Evolutionary conservation across 257 asterid species (phyloP).

Genomic region (Fraxinus quadrangulata): DNA sequence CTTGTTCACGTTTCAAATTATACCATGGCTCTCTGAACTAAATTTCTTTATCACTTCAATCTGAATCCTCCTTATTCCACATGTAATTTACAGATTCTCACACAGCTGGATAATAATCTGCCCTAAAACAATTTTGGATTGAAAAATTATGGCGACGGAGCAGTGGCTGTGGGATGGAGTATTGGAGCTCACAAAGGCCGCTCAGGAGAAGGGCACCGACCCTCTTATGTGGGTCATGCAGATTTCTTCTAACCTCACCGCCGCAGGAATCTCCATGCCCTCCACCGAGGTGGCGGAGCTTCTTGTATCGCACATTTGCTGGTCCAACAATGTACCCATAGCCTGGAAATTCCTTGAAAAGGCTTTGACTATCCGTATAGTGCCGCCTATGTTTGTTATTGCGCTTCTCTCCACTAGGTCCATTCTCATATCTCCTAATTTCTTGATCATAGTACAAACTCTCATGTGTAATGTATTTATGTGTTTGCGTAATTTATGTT

Average conservation of each 20-base stretch:
- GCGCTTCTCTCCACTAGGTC: slow-evolving; percentile 86
- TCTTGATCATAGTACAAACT: neutral
- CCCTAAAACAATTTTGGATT: neutral
- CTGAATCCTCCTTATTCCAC: neutral
- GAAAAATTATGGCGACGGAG: slow-evolving; percentile 28
- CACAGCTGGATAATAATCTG: neutral
- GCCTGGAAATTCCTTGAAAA: slow-evolving; percentile 94
- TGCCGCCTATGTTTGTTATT: slow-evolving; percentile 80
- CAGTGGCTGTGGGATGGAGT: slow-evolving; percentile 60
- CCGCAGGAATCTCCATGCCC: slow-evolving; percentile 71
- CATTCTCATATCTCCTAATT: neutral
- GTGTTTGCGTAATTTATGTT: neutral
- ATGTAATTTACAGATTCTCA: neutral
- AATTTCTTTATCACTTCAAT: neutral
- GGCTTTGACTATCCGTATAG: slow-evolving; percentile 64
- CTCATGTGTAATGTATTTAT: neutral
- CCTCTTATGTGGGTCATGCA: slow-evolving; percentile 80
- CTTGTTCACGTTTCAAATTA: too few species aligned
- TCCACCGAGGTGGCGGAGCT: slow-evolving; percentile 71
- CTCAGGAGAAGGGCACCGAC: slow-evolving; percentile 74
- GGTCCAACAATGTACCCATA: slow-evolving; percentile 69
- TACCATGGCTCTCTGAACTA: too few species aligned
- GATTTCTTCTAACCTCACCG: slow-evolving; percentile 63
- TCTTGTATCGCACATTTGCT: slow-evolving; percentile 85
- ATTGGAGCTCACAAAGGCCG: slow-evolving; percentile 70